Conservation (phyloP, 371 early-diverging fungal species). For the Mucor irregularis region DNA sequence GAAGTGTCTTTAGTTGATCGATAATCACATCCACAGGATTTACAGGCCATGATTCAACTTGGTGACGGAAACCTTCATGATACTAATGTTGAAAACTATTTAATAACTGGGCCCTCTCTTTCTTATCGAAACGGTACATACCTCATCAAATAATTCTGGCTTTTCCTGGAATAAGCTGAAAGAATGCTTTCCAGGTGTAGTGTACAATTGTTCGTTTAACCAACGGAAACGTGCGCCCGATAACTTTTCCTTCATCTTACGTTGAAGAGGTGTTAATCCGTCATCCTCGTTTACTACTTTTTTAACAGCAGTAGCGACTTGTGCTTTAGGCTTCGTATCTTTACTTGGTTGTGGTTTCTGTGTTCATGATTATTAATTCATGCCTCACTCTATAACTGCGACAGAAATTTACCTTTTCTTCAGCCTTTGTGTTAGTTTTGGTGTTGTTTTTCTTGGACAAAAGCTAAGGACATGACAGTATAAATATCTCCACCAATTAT, state of each 20-base stretch:
- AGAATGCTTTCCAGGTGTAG: slow-evolving; percentile 75
- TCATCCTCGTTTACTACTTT: slow-evolving; percentile 10
- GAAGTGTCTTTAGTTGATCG: slow-evolving; percentile 57
- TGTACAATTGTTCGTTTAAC: slow-evolving; percentile 96
- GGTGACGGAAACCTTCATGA: slow-evolving; percentile 95
- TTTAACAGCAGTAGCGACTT: background rate
- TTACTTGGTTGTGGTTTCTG: background rate
- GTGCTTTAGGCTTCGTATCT: background rate
- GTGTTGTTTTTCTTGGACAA: slow-evolving; percentile 10
- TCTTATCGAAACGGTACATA: slow-evolving; percentile 21
- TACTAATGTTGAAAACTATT: slow-evolving; percentile 60
- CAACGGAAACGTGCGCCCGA: slow-evolving; percentile 90
- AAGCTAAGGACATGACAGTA: slow-evolving; percentile 3
- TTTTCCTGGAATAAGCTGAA: slow-evolving; percentile 78
- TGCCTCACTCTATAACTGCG: slow-evolving; percentile 1
- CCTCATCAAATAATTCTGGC: slow-evolving; percentile 89
- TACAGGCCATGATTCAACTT: slow-evolving; percentile 94
- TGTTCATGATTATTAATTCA: background rate
- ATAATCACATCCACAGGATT: slow-evolving; percentile 96
- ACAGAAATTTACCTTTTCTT: background rate
- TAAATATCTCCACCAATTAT: background rate
- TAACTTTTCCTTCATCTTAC: slow-evolving; percentile 83
- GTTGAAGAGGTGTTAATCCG: slow-evolving; percentile 70
- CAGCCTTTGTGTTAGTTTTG: background rate
- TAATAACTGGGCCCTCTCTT: background rate